Base-by-base conservation (phyloP, 345 rosid genomes). In the Durio zibethinus region DNA sequence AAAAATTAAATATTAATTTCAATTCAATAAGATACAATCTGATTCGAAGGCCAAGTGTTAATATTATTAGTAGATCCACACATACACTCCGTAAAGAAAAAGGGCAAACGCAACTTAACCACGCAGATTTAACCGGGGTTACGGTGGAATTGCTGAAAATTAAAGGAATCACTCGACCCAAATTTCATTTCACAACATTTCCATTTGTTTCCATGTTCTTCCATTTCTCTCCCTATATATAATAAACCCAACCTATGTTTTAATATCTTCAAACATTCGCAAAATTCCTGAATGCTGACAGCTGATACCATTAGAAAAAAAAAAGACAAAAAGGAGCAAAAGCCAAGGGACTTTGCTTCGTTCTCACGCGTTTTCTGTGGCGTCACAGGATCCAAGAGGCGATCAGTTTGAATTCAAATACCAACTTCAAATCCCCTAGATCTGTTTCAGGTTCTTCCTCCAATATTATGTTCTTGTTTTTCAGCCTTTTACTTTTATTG, bases 371-470 rank as follows among this genome's bases (percentile, higher is more conserved):
- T 11, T 23, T 66, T 21, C 33, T 10, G 52, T 25, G 52, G 31
- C 52, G 33, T 23, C 72, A 12, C 47, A 12, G 72, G 52, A 66
- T 66, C 72, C 52, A 42, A 23, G 72, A 66, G 42, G 52, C 72
- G 11, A 66, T 66, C 45, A 40, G 31, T 40, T 66, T 66, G 50
- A 42, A 21, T 66, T 21, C 15, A 33, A 42, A 23, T 11, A 36
- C 33, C 31, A 42, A 12, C 50, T 21, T 66, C 52, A 27, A 48
- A 47, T 70, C 15, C 14, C 16, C 33, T 3, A 57, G 62, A 23
- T 57, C 62, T 25, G 62, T 57, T 16, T 66, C 42, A 70, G 74
- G 74, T 70, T 70, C 57, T 70, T 42, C 25, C 8, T 70, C 21
- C 56, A 16, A 47, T 27, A 12, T 47, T 12, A 7, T 38, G 5